Evolutionary conservation across 169 alveolate species (phyloP).

Genomic region (Plasmodium gaboni): DNA sequence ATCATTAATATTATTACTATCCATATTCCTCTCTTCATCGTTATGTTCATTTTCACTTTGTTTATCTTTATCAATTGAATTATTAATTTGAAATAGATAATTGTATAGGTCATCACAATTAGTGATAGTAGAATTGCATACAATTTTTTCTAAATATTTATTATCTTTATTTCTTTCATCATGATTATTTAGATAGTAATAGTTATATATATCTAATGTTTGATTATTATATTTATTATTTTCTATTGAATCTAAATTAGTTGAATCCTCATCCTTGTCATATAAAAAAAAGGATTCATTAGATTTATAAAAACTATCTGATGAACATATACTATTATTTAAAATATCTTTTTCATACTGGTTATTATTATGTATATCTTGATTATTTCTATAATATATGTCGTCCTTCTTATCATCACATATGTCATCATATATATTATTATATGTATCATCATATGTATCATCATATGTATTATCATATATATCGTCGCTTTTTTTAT

Average conservation of each 20-base stretch:
- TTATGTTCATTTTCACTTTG: not conserved
- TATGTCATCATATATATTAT: not conserved
- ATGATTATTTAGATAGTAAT: conserved; percentile 29
- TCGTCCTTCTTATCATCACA: too few relatives aligned
- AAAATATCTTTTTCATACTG: too few relatives aligned
- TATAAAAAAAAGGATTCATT: not conserved
- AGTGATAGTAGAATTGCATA: not conserved
- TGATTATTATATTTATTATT: not conserved
- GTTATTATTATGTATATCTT: too few relatives aligned
- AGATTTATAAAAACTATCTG: not conserved
- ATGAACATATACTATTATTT: too few relatives aligned
- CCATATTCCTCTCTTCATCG: not conserved
- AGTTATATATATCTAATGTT: conserved; percentile 41
- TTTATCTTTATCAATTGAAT: not conserved
- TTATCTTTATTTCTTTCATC: not conserved
- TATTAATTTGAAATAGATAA: conserved; percentile 1
- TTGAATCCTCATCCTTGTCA: not conserved
- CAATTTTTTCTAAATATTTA: conserved; percentile 17
- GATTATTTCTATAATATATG: too few relatives aligned
- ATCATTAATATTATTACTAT: not conserved
- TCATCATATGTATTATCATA: not conserved
- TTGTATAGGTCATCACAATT: conserved; percentile 4
- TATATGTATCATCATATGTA: not conserved
- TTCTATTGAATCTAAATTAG: not conserved
- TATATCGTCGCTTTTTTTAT: not conserved